phyloP scores from a whole-genome alignment of 2,329 filamentous ascomycete genomes.

The Calonectria honghensis region DNA sequence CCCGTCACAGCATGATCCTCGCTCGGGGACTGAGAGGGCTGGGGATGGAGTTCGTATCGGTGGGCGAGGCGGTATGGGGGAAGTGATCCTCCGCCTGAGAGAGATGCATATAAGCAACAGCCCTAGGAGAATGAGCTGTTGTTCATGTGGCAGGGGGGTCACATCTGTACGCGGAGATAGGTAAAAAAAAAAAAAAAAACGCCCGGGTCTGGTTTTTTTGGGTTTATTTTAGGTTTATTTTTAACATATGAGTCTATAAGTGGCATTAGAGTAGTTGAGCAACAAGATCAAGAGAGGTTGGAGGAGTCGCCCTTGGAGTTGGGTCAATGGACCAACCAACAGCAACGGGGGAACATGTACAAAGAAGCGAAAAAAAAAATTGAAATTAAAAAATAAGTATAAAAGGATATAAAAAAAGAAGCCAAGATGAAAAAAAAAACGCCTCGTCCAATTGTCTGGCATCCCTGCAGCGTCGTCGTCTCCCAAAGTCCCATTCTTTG shows the following conservation, averaged over 20 bases:
- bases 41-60: slow-evolving; percentile 10
- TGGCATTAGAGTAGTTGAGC: neutral
- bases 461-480: slow-evolving; percentile 17
- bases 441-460: neutral
- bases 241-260: slow-evolving; percentile 1
- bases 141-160: neutral
- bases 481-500: slow-evolving; percentile 7
- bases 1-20: slow-evolving; percentile 11
- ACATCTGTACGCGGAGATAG: neutral
- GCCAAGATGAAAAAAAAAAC: neutral
- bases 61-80: slow-evolving; percentile 18
- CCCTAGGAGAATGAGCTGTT: slow-evolving; percentile 4
- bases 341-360: too few relatives aligned
- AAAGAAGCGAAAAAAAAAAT: neutral
- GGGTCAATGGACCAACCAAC: neutral
- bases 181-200: neutral
- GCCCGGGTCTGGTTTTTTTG: too few relatives aligned
- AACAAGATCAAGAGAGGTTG: neutral
- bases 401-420: too few relatives aligned
- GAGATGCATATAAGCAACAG: neutral
- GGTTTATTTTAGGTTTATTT: neutral
- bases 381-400: too few relatives aligned
- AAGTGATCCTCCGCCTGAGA: slow-evolving; percentile 20
- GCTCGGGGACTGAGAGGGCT: neutral
- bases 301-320: neutral